Base-by-base conservation (phyloP, 2,329 filamentous ascomycete species). In the Xylariaceae sp. region DNA sequence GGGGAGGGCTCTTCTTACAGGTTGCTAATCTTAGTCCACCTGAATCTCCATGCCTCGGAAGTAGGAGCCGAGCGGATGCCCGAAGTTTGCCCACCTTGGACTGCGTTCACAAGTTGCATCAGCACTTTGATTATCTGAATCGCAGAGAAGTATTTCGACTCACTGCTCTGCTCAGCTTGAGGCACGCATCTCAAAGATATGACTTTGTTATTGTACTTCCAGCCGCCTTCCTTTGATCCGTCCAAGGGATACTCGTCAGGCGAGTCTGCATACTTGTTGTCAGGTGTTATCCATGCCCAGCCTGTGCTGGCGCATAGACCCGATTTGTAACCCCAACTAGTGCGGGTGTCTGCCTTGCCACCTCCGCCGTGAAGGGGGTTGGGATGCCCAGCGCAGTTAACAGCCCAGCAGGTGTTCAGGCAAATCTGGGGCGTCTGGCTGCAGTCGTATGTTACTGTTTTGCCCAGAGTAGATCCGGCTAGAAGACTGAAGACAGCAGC, bases 241-340 rank as follows among this genome's bases (percentile, higher is more conserved):
- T 19, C 49, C 18, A 40, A 45, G n/a, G 49, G 49, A 40, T 52
- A 52, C 23, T 52, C 49, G 41, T 52, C 49, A 23, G 49, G 49
- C 18, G 49, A 52, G 19, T 23, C 14, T 23, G 29, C 44, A 9
- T 23, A n/a, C 16, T 26, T 21, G 23, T 3, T 19, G 19, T 40
- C 43, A 21, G 43, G 43, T 18, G 42, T 44, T 26, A 23, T 52
- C 23, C 49, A 40, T 21, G 26, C 49, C 43, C 14, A 40, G 40
- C 49, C 23, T 21, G 9, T 23, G n/a, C n/a, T n/a, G 4, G 21
- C 18, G 18, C 49, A 44, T 16, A 14, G 4, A 10, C 19, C 10
- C 9, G 14, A 2, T 18, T 19, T 19, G 26, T 46, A 52, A 19
- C 49, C 49, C 49, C 49, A 52, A 18, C 21, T 14, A 3, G 20